Percentiles rank a stretch among this genome's conserved stretches.
Conservation (phyloP, 1,284 basidiomycete genomes). For the Ganoderma resinaceum region DNA sequence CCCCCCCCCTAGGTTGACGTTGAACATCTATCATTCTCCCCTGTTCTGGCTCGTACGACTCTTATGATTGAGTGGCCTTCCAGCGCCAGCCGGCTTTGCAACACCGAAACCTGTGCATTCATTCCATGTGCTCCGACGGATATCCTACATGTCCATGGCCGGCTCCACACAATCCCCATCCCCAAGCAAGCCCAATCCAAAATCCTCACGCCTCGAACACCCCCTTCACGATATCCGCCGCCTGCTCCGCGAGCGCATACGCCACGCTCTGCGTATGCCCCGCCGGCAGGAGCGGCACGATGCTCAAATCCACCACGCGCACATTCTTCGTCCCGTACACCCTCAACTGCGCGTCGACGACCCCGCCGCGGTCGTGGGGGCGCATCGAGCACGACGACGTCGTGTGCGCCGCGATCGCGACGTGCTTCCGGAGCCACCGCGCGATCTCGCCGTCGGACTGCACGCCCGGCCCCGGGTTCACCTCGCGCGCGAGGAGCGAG, state of each 20-base stretch:
- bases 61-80: too few species aligned
- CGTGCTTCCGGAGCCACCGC: slow-evolving; percentile 17
- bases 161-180: too few species aligned
- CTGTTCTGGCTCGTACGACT: too few species aligned
- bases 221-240: slow-evolving; percentile 18
- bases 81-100: too few species aligned
- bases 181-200: too few species aligned
- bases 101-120: too few species aligned
- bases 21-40: too few species aligned
- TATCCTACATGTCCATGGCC: too few species aligned
- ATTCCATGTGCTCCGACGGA: too few species aligned
- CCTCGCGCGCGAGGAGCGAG: slow-evolving; percentile 41
- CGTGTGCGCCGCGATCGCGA: slow-evolving; percentile 22
- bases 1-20: too few species aligned
- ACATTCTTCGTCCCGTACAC: slow-evolving; percentile 66
- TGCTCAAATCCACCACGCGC: slow-evolving; percentile 56
- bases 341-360: slow-evolving; percentile 62
- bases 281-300: slow-evolving; percentile 55
- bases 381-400: slow-evolving; percentile 38
- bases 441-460: slow-evolving; percentile 25
- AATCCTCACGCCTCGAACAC: slow-evolving; percentile 12
- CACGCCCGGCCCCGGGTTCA: slow-evolving; percentile 44
- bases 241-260: slow-evolving; percentile 22
- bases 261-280: slow-evolving; percentile 40
- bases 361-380: slow-evolving; percentile 44